These are phyloP conservation scores for Nakazawaea laoshanensis DNA, from an alignment of 805 yeast species.

Conservation along the genomic window DNA sequence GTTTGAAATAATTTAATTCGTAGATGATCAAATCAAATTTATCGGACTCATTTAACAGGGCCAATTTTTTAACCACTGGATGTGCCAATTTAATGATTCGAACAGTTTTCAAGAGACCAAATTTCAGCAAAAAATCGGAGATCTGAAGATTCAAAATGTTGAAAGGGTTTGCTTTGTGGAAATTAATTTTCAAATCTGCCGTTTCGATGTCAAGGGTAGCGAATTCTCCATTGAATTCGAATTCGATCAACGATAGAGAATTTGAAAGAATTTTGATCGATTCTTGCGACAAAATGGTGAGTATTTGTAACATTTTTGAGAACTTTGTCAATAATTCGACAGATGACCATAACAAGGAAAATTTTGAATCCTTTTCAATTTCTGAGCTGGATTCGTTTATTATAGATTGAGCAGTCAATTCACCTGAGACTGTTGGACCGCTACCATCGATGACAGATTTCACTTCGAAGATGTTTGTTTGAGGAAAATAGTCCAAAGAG, in stretches of 20 bases:
- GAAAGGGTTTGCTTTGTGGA: constrained; percentile 8
- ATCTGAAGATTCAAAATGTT: constrained; percentile 4
- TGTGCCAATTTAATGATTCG: constrained; percentile 3
- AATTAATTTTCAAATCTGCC: neutral
- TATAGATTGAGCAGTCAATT: constrained; percentile 5
- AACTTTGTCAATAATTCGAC: constrained; percentile 6
- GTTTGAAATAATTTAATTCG: constrained; percentile 7
- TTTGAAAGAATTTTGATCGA: constrained; percentile 2
- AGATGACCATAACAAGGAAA: constrained; percentile 1
- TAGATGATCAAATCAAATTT: constrained; percentile 4
- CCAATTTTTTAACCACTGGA: constrained; percentile 6
- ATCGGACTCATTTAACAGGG: neutral
- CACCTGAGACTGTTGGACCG: neutral
- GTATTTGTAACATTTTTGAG: constrained; percentile 6
- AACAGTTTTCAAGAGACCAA: constrained; percentile 6
- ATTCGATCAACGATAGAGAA: constrained; percentile 5
- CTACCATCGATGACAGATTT: constrained; percentile 17
- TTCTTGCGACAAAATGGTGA: constrained; percentile 5
- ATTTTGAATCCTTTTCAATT: neutral
- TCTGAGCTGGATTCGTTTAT: neutral
- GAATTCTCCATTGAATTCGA: neutral
- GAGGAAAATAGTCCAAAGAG: constrained; percentile 8
- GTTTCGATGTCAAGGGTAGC: neutral
- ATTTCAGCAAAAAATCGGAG: constrained; percentile 1
- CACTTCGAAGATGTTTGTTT: constrained; percentile 19